phyloP scores from a whole-genome alignment of 495 filamentous ascomycete genomes.

The Bryoglossum gracile region DNA sequence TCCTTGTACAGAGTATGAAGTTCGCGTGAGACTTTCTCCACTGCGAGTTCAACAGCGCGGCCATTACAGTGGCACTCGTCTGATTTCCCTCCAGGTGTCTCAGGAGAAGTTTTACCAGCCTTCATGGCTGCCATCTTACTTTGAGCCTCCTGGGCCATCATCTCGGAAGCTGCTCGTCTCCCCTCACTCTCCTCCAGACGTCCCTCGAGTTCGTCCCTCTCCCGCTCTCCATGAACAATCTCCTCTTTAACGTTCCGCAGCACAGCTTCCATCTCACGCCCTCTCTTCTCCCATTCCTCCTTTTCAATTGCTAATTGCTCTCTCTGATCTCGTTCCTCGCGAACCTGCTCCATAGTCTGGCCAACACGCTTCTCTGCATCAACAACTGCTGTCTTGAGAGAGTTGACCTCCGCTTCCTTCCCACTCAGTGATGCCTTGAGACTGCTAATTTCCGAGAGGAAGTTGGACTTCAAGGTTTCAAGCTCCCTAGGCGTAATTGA shows the following conservation, averaged over 20 bases:
- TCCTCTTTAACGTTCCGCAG: conserved; percentile 73
- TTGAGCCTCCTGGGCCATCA: conserved; percentile 62
- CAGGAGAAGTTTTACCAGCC: conserved; percentile 31
- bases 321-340: conserved; percentile 61
- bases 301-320: conserved; percentile 71
- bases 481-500: conserved; percentile 87
- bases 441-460: conserved; percentile 82
- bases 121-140: conserved; percentile 63
- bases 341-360: conserved; percentile 69
- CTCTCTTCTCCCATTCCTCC: conserved; percentile 72
- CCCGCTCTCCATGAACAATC: conserved; percentile 64
- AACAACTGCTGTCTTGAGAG: conserved; percentile 73
- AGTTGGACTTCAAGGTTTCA: conserved; percentile 81
- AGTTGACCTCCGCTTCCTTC: conserved; percentile 80
- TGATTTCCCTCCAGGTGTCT: conserved; percentile 17
- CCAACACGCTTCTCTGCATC: conserved; percentile 91
- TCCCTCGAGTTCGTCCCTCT: conserved; percentile 63
- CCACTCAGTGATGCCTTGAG: conserved; percentile 83
- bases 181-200: conserved; percentile 71
- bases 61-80: conserved; percentile 22
- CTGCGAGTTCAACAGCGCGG: conserved; percentile 70
- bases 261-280: conserved; percentile 76
- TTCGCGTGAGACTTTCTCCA: conserved; percentile 85
- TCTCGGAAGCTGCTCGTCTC: conserved; percentile 54
- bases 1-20: conserved; percentile 89